Conservation (phyloP, 345 rosid genomes). For the Acer campestre region DNA sequence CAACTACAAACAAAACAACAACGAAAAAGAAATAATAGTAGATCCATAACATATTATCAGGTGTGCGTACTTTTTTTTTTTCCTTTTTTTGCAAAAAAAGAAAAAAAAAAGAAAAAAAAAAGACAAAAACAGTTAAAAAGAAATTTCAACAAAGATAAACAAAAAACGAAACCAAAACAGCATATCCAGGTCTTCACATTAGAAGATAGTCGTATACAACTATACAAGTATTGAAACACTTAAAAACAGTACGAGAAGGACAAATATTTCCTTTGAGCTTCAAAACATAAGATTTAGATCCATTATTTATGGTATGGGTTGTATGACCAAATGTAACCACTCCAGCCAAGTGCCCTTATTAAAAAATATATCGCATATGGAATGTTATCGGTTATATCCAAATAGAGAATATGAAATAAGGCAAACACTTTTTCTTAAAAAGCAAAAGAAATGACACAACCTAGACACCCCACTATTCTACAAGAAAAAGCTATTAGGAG, state of each 20-base stretch:
- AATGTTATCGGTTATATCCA: not conserved
- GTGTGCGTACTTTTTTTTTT: too few relatives aligned
- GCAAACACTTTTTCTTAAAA: not conserved
- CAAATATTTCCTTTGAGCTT: constrained; percentile 72
- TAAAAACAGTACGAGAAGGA: constrained; percentile 51
- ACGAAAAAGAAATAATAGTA: too few relatives aligned
- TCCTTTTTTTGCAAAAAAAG: too few relatives aligned
- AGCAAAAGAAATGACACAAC: not conserved
- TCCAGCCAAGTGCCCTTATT: not conserved
- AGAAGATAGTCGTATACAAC: too few relatives aligned
- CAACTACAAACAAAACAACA: too few relatives aligned
- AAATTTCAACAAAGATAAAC: too few relatives aligned
- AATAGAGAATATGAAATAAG: not conserved
- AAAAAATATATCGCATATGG: not conserved
- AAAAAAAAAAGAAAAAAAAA: too few relatives aligned
- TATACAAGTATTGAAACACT: too few relatives aligned
- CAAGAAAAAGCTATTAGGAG: not conserved
- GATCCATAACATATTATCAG: too few relatives aligned
- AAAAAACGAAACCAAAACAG: too few relatives aligned
- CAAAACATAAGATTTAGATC: constrained; percentile 26
- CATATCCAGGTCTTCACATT: too few relatives aligned
- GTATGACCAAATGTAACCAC: not conserved
- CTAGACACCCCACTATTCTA: not conserved
- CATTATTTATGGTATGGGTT: not conserved
- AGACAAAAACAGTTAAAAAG: too few relatives aligned